phyloP scores from a whole-genome alignment of 2,329 filamentous ascomycete species.

The Cercospora nicotianae region DNA sequence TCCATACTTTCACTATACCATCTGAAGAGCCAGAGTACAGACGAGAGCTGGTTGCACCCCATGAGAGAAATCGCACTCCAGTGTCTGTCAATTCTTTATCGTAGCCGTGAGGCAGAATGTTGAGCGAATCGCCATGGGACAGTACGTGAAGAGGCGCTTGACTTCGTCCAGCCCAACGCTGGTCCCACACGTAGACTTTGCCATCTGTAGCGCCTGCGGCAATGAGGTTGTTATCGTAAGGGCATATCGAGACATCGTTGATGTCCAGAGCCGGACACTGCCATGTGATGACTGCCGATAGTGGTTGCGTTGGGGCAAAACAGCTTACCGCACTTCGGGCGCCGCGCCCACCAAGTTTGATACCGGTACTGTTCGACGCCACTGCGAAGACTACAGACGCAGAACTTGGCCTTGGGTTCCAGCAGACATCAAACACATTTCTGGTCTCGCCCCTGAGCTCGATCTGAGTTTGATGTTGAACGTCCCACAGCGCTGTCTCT shows the following conservation, averaged over 20 bases:
- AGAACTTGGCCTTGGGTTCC: slow-evolving; percentile 50
- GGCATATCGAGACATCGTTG: slow-evolving; percentile 56
- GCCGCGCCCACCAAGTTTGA: slow-evolving; percentile 42
- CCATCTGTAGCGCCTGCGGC: slow-evolving; percentile 63
- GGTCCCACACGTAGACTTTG: slow-evolving; percentile 61
- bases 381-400: slow-evolving; percentile 52
- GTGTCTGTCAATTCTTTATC: slow-evolving; percentile 56
- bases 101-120: slow-evolving; percentile 47
- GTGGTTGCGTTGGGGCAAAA: slow-evolving; percentile 48
- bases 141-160: slow-evolving; percentile 51
- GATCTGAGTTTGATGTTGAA: slow-evolving; percentile 44
- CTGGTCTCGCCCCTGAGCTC: slow-evolving; percentile 50
- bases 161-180: slow-evolving; percentile 43
- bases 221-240: slow-evolving; percentile 52
- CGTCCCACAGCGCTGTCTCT: slow-evolving; percentile 56
- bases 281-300: slow-evolving; percentile 45
- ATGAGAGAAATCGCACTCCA: slow-evolving; percentile 59
- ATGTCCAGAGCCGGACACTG: slow-evolving; percentile 62
- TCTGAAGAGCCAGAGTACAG: slow-evolving; percentile 63
- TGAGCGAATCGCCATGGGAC: slow-evolving; percentile 53
- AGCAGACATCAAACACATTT: slow-evolving; percentile 60
- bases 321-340: slow-evolving; percentile 53
- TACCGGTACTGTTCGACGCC: slow-evolving; percentile 48
- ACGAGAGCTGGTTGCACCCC: slow-evolving; percentile 54
- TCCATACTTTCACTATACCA: slow-evolving; percentile 61